Evolutionary conservation across 2,329 filamentous ascomycete species (phyloP).

Genomic region (Colletotrichum horii): DNA sequence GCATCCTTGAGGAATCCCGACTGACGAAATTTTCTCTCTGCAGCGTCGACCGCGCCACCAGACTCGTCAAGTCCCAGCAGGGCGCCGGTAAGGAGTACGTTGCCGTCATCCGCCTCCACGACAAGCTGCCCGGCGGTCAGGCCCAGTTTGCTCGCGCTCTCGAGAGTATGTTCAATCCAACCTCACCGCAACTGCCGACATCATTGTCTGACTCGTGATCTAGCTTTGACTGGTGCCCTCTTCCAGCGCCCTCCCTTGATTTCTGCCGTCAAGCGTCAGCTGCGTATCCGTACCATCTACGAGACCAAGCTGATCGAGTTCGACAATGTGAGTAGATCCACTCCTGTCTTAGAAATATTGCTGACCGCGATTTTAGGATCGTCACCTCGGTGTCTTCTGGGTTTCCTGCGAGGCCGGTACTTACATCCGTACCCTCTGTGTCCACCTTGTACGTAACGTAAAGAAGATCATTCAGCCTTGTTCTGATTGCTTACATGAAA

Average conservation of each 20-base stretch:
- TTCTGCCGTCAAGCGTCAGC: conserved; percentile 97
- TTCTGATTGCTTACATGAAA: conserved; percentile 1
- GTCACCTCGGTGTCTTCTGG: conserved; percentile 98
- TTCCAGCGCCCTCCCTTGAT: conserved; percentile 98
- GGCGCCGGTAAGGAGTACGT: conserved; percentile 99
- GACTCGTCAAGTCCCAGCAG: conserved; percentile 98
- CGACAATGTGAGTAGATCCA: conserved; percentile 67
- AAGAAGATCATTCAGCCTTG: conserved; percentile 44
- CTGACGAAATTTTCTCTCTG: background rate
- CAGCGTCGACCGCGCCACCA: conserved; percentile 88
- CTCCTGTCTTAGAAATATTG: background rate
- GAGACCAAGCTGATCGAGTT: conserved; percentile 97
- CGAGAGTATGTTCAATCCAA: conserved; percentile 59
- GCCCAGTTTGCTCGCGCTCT: conserved; percentile 91
- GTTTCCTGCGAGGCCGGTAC: conserved; percentile 98
- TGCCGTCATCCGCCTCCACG: conserved; percentile 91
- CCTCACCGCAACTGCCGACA: background rate
- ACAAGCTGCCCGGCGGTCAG: conserved; percentile 92
- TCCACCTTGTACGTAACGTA: conserved; percentile 65
- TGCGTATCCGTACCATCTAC: conserved; percentile 97
- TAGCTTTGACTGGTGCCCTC: conserved; percentile 84
- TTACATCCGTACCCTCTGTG: conserved; percentile 97
- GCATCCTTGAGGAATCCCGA: background rate
- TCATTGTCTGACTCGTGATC: conserved; percentile 5
- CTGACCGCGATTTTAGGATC: conserved; percentile 54